These are phyloP conservation scores for Letharia lupina DNA, from an alignment of 495 filamentous ascomycete genomes.

Conservation along the genomic window DNA sequence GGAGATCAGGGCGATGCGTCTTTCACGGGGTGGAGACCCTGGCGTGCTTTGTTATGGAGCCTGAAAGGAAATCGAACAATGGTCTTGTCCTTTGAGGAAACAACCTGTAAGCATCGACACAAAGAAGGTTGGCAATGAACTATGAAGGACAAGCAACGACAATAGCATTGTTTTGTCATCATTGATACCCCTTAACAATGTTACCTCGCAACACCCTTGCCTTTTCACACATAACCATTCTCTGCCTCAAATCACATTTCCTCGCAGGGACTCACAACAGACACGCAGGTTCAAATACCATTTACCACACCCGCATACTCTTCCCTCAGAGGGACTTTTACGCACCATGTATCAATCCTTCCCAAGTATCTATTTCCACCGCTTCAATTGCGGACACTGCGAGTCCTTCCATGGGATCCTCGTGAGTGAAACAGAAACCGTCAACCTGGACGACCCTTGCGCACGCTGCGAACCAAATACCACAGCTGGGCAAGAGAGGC, in stretches of 20 bases:
- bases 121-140: not conserved
- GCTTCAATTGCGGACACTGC: slow-evolving; percentile 4
- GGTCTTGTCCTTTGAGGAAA: not conserved
- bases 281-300: not conserved
- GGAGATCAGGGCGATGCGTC: not conserved
- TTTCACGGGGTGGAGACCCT: not conserved
- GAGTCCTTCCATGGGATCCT: slow-evolving; percentile 5
- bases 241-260: not conserved
- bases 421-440: not conserved
- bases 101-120: not conserved
- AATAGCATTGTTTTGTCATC: not conserved
- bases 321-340: not conserved
- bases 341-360: not conserved
- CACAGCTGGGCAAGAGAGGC: not conserved
- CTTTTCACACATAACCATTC: not conserved
- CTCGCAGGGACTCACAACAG: not conserved
- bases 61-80: not conserved
- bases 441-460: not conserved
- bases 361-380: not conserved
- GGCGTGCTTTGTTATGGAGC: not conserved
- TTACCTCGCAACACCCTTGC: not conserved
- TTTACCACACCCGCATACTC: not conserved
- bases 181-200: not conserved
- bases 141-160: not conserved
- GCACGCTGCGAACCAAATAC: slow-evolving; percentile 6